Evolutionary conservation across 2,329 filamentous ascomycete genomes (phyloP), one percentile per base, ranked within the genome.

Genomic region (Talaromyces pinophilus): DNA sequence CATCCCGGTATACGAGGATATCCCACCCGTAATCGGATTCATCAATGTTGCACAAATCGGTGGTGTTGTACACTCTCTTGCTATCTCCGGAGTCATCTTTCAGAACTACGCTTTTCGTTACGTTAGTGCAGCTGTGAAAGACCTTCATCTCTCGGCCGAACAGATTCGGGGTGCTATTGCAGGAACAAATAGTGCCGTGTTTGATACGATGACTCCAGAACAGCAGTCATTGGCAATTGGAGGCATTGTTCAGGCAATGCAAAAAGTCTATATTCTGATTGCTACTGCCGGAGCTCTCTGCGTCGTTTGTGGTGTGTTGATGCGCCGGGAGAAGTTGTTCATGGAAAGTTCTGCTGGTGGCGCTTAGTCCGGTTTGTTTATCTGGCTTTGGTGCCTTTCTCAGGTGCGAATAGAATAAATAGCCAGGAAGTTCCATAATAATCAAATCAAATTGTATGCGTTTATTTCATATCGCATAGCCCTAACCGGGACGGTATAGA

Each of bases 1-100:
- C 70, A 74, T 48, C 46, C 46, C 46, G 15, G 46, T 48, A 48
- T 48, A 11, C 11, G 46, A 48, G 11, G 46, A 48, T 48, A 48
- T 48, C 19, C 46, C 46, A 25, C 11, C 46, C 19, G 46, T 48
- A 25, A 48, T 48, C 10, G 46, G 19, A 25, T 48, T 48, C 11
- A 48, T 48, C 46, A 48, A 48, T 13, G 46, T 48, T 7, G 46
- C 46, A 2, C 46, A 48, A 25, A 48, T 48, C 11, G 46, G 46
- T 25, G 46, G 46, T 6, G 11, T 48, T 25, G 46, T 48, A 1
- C 19, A 48, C 11, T 48, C 46, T 15, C 46, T 48, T 25, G 46
- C 46, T n/a, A 48, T 48, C 19, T 48, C 46, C 1, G 46, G 46
- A 13, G 46, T 25, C 11, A 15, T 48, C 4, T 48, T 48, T 48